Percentiles rank a stretch among this genome's conserved stretches.
Evolutionary conservation across 768 basidiomycete genomes (phyloP).

Genomic region (Leccinum uliginosum): DNA sequence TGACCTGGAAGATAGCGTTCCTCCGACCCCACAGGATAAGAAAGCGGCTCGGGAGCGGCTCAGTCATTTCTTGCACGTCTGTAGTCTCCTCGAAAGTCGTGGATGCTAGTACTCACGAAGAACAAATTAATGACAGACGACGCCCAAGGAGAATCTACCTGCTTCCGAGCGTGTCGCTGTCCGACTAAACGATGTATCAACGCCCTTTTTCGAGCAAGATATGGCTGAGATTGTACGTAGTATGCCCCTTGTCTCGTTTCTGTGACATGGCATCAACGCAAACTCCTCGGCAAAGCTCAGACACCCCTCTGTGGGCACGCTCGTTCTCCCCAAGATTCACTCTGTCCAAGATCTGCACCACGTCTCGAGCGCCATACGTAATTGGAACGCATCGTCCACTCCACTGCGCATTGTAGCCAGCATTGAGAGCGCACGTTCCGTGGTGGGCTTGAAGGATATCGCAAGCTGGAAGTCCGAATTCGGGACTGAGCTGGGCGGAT

Average conservation of each 20-base stretch:
- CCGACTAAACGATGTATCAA: slow-evolving; percentile 63
- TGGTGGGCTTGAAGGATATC: slow-evolving; percentile 66
- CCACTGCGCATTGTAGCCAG: slow-evolving; percentile 67
- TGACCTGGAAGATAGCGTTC: slow-evolving; percentile 85
- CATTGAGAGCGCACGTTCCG: slow-evolving; percentile 76
- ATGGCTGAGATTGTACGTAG: slow-evolving; percentile 54
- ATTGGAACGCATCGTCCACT: slow-evolving; percentile 22
- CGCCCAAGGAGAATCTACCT: slow-evolving; percentile 34
- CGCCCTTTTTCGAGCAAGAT: slow-evolving; percentile 64
- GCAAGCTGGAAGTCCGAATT: slow-evolving; percentile 60
- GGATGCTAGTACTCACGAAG: slow-evolving; percentile 11
- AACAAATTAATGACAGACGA: slow-evolving; percentile 15
- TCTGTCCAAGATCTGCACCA: slow-evolving; percentile 59
- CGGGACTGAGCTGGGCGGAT: slow-evolving; percentile 43
- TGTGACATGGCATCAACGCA: slow-evolving; percentile 1
- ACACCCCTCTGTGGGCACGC: slow-evolving; percentile 47
- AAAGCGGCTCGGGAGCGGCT: slow-evolving; percentile 53
- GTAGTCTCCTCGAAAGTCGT: slow-evolving; percentile 14
- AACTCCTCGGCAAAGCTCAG: slow-evolving; percentile 35
- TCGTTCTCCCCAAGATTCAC: slow-evolving; percentile 86
- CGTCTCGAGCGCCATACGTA: slow-evolving; percentile 43
- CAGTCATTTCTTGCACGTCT: slow-evolving; percentile 51
- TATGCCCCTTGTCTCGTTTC: slow-evolving; percentile 13
- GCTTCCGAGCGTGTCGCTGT: slow-evolving; percentile 55
- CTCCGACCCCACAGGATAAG: slow-evolving; percentile 57